Evolutionary conservation across 2,329 filamentous ascomycete species (phyloP).

Genomic region (Exophiala phaeomuriformis): DNA sequence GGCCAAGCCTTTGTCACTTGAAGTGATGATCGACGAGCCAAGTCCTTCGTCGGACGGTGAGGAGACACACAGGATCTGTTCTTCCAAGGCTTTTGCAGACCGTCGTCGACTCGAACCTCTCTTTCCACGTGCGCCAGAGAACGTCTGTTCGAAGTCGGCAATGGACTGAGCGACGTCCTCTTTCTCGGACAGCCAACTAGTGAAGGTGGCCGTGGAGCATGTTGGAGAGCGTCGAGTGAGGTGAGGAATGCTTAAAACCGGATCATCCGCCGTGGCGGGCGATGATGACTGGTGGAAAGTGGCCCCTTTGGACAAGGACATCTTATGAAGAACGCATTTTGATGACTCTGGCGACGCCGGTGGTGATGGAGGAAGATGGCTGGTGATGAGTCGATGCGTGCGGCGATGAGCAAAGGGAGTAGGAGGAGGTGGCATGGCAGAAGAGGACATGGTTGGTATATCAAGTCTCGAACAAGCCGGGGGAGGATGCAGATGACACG

Average conservation of each 20-base stretch:
- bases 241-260: slow-evolving; percentile 39
- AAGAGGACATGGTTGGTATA: slow-evolving; percentile 24
- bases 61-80: slow-evolving; percentile 45
- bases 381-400: slow-evolving; percentile 24
- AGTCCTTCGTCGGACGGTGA: slow-evolving; percentile 75
- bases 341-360: slow-evolving; percentile 26
- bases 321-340: slow-evolving; percentile 34
- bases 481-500: slow-evolving; percentile 23
- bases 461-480: slow-evolving; percentile 14
- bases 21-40: slow-evolving; percentile 67
- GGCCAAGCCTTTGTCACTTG: slow-evolving; percentile 39
- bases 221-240: slow-evolving; percentile 62
- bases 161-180: slow-evolving; percentile 64
- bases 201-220: slow-evolving; percentile 31
- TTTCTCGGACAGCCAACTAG: slow-evolving; percentile 51
- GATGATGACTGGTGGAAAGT: slow-evolving; percentile 50
- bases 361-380: slow-evolving; percentile 20
- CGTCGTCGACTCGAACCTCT: slow-evolving; percentile 31
- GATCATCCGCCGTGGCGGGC: slow-evolving; percentile 38
- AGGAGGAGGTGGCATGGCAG: slow-evolving; percentile 24
- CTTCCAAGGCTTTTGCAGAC: slow-evolving; percentile 21
- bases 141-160: slow-evolving; percentile 58
- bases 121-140: slow-evolving; percentile 41
- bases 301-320: slow-evolving; percentile 61
- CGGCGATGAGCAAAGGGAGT: slow-evolving; percentile 28